These are phyloP conservation scores for Rossbeevera mucosa DNA, from an alignment of 768 basidiomycete genomes.

Conservation along the genomic window DNA sequence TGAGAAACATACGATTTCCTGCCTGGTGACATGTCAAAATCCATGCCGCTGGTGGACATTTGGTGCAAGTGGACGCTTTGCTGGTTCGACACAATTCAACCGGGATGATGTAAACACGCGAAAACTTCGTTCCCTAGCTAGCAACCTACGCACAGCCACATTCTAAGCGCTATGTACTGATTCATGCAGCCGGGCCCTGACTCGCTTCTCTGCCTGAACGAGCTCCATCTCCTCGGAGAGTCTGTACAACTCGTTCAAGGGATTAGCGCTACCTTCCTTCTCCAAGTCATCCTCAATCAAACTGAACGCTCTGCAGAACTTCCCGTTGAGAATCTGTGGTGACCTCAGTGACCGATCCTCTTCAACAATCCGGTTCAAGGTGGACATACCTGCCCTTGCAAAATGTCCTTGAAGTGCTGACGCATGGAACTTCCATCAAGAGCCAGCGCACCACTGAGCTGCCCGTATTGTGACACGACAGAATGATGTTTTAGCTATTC, in stretches of 20 bases:
- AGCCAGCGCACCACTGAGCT: conserved; percentile 52
- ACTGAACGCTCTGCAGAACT: conserved; percentile 52
- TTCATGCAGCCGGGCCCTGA: conserved; percentile 44
- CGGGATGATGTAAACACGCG: conserved; percentile 27
- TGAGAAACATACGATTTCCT: conserved; percentile 53
- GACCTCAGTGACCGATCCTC: not conserved
- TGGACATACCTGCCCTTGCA: conserved; percentile 47
- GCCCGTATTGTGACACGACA: conserved; percentile 57
- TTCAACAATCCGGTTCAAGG: not conserved
- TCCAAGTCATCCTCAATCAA: conserved; percentile 54
- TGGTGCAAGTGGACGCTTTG: not conserved
- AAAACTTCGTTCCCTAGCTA: conserved; percentile 30
- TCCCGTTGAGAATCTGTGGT: conserved; percentile 51
- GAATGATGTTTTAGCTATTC: conserved; percentile 57
- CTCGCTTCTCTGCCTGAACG: conserved; percentile 56
- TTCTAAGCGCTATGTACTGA: conserved; percentile 21
- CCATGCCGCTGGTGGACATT: conserved; percentile 56
- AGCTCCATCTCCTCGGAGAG: conserved; percentile 49
- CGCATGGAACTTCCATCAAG: conserved; percentile 49
- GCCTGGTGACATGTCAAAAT: conserved; percentile 56
- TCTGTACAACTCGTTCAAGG: conserved; percentile 50
- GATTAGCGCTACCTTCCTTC: conserved; percentile 50
- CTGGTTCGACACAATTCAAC: conserved; percentile 11
- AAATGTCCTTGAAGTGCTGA: conserved; percentile 53
- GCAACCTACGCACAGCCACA: conserved; percentile 23